Percentiles rank a stretch among this genome's conserved stretches.
Conservation (phyloP, 2,329 filamentous ascomycete species). For the Aureobasidium sp. region DNA sequence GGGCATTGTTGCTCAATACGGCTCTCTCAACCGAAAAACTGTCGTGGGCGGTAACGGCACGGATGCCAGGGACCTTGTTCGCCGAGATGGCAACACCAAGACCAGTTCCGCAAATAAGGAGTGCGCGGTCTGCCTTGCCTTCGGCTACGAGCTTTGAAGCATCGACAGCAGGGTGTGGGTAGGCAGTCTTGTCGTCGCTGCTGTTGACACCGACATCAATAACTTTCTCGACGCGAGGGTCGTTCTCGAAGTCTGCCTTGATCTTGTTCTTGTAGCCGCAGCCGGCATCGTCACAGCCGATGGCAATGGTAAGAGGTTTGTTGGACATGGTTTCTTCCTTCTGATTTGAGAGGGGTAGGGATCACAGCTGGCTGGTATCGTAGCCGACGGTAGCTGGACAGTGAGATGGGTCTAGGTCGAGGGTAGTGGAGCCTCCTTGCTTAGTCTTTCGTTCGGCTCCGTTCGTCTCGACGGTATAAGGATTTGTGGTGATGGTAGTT, state of each 20-base stretch:
- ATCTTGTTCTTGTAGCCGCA: constrained; percentile 82
- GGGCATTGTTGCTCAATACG: constrained; percentile 85
- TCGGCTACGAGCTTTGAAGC: constrained; percentile 71
- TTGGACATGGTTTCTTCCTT: constrained; percentile 2
- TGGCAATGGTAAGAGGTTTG: constrained; percentile 63
- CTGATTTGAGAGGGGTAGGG: background rate
- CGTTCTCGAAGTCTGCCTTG: constrained; percentile 74
- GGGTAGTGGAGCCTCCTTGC: constrained; percentile 4
- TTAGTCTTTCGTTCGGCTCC: constrained; percentile 34
- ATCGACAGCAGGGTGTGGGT: constrained; percentile 80
- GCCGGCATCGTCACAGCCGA: constrained; percentile 77
- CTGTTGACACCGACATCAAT: constrained; percentile 78
- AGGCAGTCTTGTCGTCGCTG: constrained; percentile 78
- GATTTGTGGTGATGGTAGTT: constrained; percentile 40
- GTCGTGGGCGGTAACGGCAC: constrained; percentile 92
- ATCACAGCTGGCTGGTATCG: constrained; percentile 36
- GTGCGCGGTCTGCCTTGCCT: constrained; percentile 77
- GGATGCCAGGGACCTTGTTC: constrained; percentile 86
- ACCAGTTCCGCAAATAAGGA: constrained; percentile 88
- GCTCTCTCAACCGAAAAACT: constrained; percentile 80
- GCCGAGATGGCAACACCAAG: constrained; percentile 90
- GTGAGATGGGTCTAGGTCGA: constrained; percentile 25
- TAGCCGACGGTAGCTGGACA: constrained; percentile 28
- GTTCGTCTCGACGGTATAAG: constrained; percentile 35
- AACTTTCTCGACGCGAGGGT: constrained; percentile 72